Base-by-base conservation (phyloP, 148 eudicot genomes). In the Limonium bicolor region DNA sequence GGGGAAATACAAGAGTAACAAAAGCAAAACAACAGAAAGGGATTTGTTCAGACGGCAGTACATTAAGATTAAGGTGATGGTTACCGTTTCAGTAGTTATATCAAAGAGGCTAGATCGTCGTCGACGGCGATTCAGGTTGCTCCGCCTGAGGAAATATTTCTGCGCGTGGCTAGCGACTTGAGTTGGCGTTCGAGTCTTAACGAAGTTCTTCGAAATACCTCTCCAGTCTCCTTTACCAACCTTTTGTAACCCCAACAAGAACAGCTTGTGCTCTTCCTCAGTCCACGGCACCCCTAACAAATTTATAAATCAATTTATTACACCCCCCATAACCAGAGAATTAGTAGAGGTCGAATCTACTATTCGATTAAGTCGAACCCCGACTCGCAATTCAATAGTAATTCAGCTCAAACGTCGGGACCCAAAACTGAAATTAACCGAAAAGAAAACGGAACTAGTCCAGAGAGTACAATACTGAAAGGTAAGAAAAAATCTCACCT, bases 161-260 rank as follows among this genome's bases (percentile, higher is more conserved):
- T 84, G 95, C 45, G 95, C 95, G 65, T 84, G 95, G 58, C 95
- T 84, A 2, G 90, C 95, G 29, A 84, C 95, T 52, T 84, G 95
- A 30, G 95, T 80, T 1, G 95, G 95, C 15, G 95, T 73, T n/a
- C 95, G 63, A 29, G 95, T 76, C 61, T 77, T 84, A 3, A 84
- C 95, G 29, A 63, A 84, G 32, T 84, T 76, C 32, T 76, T 76
- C 2, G 95, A 76, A 37, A 84, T 84, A 0, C 85, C 82, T 64
- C 90, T 73, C 95, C 95, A 84, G 57, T 84, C 95, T 27, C 95
- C 95, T 74, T 77, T 80, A 5, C 95, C 85, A 1, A 76, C 82
- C 46, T 64, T 65, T 45, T 73, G 72, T 46, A 84, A 63, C 34
- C 94, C 94, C 32, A 70, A 7, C 34, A 83, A 41, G 48, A 83